Percentiles rank a stretch among this genome's conserved stretches.
phyloP scores from a whole-genome alignment of 2,329 filamentous ascomycete species.

The Rhexocercosporidium sp. region DNA sequence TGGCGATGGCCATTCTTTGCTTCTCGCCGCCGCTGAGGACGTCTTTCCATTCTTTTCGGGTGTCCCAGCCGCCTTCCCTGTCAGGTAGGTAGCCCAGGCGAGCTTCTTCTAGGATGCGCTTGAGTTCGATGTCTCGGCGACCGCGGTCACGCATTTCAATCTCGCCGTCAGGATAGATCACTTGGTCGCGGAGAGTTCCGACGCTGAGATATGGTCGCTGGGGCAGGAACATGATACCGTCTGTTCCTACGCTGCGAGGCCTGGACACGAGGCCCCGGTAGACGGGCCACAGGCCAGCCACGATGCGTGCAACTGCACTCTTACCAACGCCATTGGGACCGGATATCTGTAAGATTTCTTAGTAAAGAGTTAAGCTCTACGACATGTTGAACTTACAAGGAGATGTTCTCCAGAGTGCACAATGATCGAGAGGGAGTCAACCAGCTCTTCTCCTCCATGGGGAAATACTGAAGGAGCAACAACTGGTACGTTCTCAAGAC shows the following conservation, averaged over 20 bases:
- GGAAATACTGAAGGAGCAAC: slow-evolving; percentile 90
- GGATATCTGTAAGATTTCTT: slow-evolving; percentile 65
- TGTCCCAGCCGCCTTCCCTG: slow-evolving; percentile 95
- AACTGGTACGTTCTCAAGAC: slow-evolving; percentile 90
- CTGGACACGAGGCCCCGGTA: slow-evolving; percentile 92
- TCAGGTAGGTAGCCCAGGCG: slow-evolving; percentile 87
- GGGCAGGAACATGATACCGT: slow-evolving; percentile 98
- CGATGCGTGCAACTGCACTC: slow-evolving; percentile 82
- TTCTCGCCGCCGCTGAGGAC: slow-evolving; percentile 98
- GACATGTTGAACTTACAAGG: slow-evolving; percentile 53
- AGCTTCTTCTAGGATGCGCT: slow-evolving; percentile 79
- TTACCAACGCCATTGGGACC: slow-evolving; percentile 96
- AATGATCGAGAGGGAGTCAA: slow-evolving; percentile 87
- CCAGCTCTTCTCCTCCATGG: slow-evolving; percentile 86
- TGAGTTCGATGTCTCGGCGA: slow-evolving; percentile 78
- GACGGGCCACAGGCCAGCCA: slow-evolving; percentile 93
- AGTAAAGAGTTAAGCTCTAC: background rate
- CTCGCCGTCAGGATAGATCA: slow-evolving; percentile 96
- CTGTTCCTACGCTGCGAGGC: slow-evolving; percentile 77
- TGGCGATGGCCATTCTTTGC: slow-evolving; percentile 89
- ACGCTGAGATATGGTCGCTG: slow-evolving; percentile 92
- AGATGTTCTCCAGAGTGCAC: slow-evolving; percentile 91
- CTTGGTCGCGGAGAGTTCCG: slow-evolving; percentile 92
- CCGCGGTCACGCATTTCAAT: slow-evolving; percentile 88
- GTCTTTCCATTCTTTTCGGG: slow-evolving; percentile 97